Base-by-base conservation (phyloP, 2,329 filamentous ascomycete species). In the Ascochyta koolunga region DNA sequence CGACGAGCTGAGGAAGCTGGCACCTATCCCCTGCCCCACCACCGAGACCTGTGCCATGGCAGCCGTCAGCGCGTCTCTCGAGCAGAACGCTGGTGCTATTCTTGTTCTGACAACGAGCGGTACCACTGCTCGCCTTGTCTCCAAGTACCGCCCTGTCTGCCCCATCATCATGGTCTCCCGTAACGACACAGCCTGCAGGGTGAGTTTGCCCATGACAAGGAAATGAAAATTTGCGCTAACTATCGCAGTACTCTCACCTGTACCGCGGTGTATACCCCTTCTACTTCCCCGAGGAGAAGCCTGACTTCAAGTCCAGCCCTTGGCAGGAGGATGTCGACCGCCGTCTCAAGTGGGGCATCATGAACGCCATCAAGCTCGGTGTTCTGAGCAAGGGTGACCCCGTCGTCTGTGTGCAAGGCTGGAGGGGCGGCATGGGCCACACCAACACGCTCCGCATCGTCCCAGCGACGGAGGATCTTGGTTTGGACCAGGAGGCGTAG, bases 311-410 rank as follows among this genome's bases (percentile, higher is more conserved):
- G 76, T 86, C 89, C 78, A 86, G 89, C 71, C 93, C 96, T 80
- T 99, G 95, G 95, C 95, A 99, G 82, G 92, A 98, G 83, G 93
- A 99, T 79, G 95, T 99, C 68, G 95, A 99, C 80, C 87, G 88
- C 76, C 91, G 95, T 74, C 91, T 99, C 78, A 96, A 93, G 85
- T 99, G 93, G 93, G 95, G 91, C 76, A 91, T 99, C 76, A 82
- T 85, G 75, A 86, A 92, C 75, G 95, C 91, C 67, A 86, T 96
- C 71, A 86, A 89, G 78, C 89, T 99, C 60, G 86, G 87, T 67
- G 85, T 93, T 42, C 80, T 96, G 59, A 83, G 80, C 72, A 80
- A 86, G 72, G 89, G 87, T 62, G 90, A 92, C 72, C 85, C 86
- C 27, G 86, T 95, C 50, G 85, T 95, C 58, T 91, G 92, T 65